phyloP scores from a whole-genome alignment of 768 basidiomycete genomes.

The Russula virescens region DNA sequence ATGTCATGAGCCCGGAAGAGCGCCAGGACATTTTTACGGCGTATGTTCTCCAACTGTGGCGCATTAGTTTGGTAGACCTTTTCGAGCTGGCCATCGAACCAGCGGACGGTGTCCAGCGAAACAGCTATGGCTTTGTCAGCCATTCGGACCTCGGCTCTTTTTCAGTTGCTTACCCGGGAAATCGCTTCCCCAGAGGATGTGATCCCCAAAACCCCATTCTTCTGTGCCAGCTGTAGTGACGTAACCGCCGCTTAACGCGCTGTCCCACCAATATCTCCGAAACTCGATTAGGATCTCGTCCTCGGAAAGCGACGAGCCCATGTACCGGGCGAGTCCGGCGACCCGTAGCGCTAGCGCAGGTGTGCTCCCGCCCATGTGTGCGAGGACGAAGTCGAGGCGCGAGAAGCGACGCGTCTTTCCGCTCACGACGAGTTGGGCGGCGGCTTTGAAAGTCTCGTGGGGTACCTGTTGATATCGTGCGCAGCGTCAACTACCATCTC shows the following conservation, averaged over 20 bases:
- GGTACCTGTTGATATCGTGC: conserved; percentile 47
- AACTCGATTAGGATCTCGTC: conserved; percentile 68
- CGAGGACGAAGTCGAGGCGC: conserved; percentile 57
- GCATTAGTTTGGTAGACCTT: conserved; percentile 32
- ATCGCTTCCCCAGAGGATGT: conserved; percentile 67
- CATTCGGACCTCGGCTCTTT: no score
- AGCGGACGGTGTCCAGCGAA: conserved; percentile 34
- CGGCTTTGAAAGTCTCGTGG: conserved; percentile 78
- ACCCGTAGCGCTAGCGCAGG: conserved; percentile 63
- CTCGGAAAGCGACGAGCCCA: conserved; percentile 60
- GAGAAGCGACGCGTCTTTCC: conserved; percentile 60
- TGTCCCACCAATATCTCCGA: conserved; percentile 67
- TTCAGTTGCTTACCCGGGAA: conserved; percentile 51
- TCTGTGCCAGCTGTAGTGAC: conserved; percentile 48
- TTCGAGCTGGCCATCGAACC: conserved; percentile 45
- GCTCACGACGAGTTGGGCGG: conserved; percentile 69
- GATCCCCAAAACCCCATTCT: conserved; percentile 44
- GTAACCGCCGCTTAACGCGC: conserved; percentile 56
- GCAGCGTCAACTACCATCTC: no score
- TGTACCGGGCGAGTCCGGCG: conserved; percentile 58
- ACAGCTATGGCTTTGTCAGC: conserved; percentile 16
- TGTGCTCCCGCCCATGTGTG: conserved; percentile 69
- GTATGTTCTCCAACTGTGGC: conserved; percentile 39
- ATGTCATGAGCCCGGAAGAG: conserved; percentile 36
- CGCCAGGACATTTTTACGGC: conserved; percentile 44